phyloP scores from a whole-genome alignment of 179 eudicot species.

The Gypsophila paniculata region DNA sequence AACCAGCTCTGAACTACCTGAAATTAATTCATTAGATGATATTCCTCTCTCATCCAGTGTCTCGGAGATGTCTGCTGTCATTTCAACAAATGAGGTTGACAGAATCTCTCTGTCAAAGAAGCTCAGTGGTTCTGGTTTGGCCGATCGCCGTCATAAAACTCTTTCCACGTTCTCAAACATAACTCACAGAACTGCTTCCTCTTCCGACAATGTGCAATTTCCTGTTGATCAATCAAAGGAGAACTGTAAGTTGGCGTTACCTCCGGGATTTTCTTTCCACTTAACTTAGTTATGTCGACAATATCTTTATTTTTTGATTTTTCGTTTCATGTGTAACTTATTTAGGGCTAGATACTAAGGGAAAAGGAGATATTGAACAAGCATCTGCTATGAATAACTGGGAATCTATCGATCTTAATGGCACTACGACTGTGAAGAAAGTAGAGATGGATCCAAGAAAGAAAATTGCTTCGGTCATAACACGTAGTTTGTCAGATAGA shows the following conservation, averaged over 20 bases:
- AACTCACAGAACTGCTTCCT: conserved; percentile 13
- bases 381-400: conserved; percentile 24
- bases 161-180: not conserved
- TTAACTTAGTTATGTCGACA: not conserved
- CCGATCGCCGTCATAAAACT: conserved; percentile 26
- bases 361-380: conserved; percentile 29
- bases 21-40: conserved; percentile 35
- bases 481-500: conserved; percentile 15
- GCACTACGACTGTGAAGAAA: conserved; percentile 18
- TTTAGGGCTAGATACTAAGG: conserved; percentile 32
- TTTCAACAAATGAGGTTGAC: conserved; percentile 23
- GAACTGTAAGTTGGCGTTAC: conserved; percentile 39
- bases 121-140: conserved; percentile 19
- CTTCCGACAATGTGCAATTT: conserved; percentile 19
- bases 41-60: conserved; percentile 33
- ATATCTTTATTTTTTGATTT: not conserved
- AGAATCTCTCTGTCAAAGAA: conserved; percentile 19
- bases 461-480: conserved; percentile 24
- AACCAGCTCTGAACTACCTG: conserved; percentile 26
- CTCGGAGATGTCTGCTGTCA: conserved; percentile 16
- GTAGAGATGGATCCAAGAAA: conserved; percentile 12
- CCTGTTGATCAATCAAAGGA: conserved; percentile 28
- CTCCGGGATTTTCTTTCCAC: not conserved
- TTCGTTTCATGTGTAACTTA: conserved; percentile 15
- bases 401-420: conserved; percentile 33